Evolutionary conservation across 192 early-diverging fungal genomes (phyloP).

Genomic region (Funneliformis mosseae): DNA sequence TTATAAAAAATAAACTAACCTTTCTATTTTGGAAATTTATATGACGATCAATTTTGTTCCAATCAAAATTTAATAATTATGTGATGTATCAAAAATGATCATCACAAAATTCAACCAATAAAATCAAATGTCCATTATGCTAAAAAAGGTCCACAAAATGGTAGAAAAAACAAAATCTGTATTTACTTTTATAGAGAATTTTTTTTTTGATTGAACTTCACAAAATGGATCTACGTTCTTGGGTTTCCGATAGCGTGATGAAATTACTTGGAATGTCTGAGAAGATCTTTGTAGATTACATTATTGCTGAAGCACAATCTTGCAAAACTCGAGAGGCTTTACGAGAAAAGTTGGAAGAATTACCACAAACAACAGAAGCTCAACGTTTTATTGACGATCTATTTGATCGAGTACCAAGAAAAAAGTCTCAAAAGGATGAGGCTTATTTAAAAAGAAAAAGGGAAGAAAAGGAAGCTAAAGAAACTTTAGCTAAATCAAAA

Average conservation of each 20-base stretch:
- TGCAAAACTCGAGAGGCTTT: background rate
- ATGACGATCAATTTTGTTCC: no score
- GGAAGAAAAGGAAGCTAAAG: background rate
- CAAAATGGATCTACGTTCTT: slow-evolving; percentile 14
- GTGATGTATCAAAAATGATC: no score
- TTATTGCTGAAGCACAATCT: slow-evolving; percentile 10
- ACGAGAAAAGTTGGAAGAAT: background rate
- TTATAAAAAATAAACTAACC: no score
- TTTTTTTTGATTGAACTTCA: no score
- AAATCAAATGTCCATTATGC: no score
- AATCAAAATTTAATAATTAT: no score
- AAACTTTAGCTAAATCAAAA: slow-evolving; percentile 2
- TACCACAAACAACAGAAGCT: slow-evolving; percentile 5
- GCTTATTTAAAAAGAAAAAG: slow-evolving; percentile 3
- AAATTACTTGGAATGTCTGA: slow-evolving; percentile 13
- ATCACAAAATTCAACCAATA: no score
- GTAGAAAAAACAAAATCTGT: no score
- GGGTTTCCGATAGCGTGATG: background rate
- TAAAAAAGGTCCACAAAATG: no score
- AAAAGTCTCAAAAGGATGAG: background rate
- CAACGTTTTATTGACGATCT: background rate
- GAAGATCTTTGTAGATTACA: slow-evolving; percentile 1
- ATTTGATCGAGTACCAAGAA: slow-evolving; percentile 1
- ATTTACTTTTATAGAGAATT: no score
- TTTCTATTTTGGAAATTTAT: no score